Base-by-base conservation (phyloP, 2,329 filamentous ascomycete species). In the Fusarium heterosporum region DNA sequence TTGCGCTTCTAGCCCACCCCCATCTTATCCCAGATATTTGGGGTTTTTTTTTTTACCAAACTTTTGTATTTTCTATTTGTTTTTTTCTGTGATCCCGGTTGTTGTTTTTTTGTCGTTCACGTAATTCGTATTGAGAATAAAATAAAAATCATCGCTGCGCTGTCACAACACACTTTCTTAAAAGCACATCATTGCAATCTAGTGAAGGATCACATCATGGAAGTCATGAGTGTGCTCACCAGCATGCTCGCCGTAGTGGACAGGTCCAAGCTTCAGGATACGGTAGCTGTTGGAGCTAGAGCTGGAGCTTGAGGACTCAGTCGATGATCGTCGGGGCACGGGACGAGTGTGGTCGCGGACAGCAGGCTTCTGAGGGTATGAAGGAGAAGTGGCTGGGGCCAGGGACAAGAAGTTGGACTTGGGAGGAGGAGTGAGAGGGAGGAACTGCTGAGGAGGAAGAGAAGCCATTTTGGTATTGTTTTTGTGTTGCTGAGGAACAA, bases 201-300 rank as follows among this genome's bases (percentile, higher is more conserved):
- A 81, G 74, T 80, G 77, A 62, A 82, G 75, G 30, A 78, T 78
- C 39, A 83, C 77, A 71, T 85, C 82, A 76, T 83, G 77, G 75
- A 80, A 88, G 80, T 89, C 87, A 43, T 79, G 81, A 79, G 85
- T 83, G 79, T 86, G 80, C 55, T 84, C 85, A 64, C 81, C 85
- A 22, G 79, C 78, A 76, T 87, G 84, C 80, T 86, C 86, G 68
- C 87, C 87, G 77, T 82, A 88, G 82, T 89, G 86, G 60, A 89
- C 87, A 32, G 87, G 87, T 25, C 85, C 85, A 58, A 90, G 85
- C 81, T 88, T 89, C 69, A 90, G 83, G 76, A 90, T 85, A 59
- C 83, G 81, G 69, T 80, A 78, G 64, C 80, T 75, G 56, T 68
- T 73, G 16, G 34, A n/a, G 70, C 56, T 64, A 72, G 77, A 81